These are phyloP conservation scores for Ophiorrhiza pumila DNA, from an alignment of 257 asterid species.

Conservation along the genomic window DNA sequence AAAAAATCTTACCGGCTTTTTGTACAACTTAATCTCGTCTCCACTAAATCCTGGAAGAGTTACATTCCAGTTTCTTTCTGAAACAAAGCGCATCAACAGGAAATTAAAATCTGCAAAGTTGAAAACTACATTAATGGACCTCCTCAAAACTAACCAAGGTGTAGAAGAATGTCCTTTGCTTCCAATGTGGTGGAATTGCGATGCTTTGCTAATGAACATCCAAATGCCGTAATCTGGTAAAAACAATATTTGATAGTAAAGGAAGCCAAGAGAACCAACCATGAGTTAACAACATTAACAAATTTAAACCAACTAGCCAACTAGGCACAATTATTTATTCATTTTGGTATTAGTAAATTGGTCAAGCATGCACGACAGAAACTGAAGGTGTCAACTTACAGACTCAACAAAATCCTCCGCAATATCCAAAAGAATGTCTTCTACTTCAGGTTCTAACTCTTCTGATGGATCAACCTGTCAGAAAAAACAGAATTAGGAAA, in stretches of 20 bases:
- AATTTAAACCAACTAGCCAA: neutral
- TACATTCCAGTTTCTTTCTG: conserved; percentile 92
- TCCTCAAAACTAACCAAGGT: conserved; percentile 61
- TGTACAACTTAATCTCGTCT: conserved; percentile 79
- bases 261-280: neutral
- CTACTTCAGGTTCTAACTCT: conserved; percentile 78
- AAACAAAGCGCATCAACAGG: conserved; percentile 22
- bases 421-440: conserved; percentile 75
- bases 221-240: conserved; percentile 70
- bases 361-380: neutral
- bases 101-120: conserved; percentile 25
- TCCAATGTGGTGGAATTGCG: conserved; percentile 84
- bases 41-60: conserved; percentile 90
- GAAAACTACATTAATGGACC: conserved; percentile 1
- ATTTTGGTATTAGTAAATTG: neutral
- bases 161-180: conserved; percentile 86
- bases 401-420: conserved; percentile 97
- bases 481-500: neutral
- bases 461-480: conserved; percentile 83
- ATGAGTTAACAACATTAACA: neutral
- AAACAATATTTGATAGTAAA: neutral
- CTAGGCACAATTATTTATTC: neutral
- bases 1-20: conserved; percentile 57
- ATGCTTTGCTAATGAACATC: conserved; percentile 91
- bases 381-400: conserved; percentile 45